Evolutionary conservation across 345 rosid species (phyloP).

Genomic region (Corchorus capsularis): DNA sequence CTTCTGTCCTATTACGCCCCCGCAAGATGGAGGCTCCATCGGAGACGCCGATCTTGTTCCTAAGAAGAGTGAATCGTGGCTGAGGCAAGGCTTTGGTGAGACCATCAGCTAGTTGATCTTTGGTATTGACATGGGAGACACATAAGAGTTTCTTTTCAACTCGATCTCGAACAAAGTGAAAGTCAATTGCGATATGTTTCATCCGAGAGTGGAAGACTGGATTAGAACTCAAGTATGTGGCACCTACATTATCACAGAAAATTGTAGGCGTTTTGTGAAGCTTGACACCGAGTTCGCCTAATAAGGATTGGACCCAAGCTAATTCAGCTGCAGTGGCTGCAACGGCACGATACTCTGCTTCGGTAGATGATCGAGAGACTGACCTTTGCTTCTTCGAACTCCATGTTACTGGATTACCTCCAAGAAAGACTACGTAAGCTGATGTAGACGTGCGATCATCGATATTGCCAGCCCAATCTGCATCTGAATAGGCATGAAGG

Average conservation of each 20-base stretch:
- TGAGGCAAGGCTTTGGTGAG: too few relatives aligned
- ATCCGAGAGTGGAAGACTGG: too few relatives aligned
- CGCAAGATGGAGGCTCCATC: too few relatives aligned
- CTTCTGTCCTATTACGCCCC: too few relatives aligned
- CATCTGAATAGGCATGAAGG: background rate
- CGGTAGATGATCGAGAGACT: background rate
- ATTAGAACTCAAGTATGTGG: too few relatives aligned
- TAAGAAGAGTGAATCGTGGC: too few relatives aligned
- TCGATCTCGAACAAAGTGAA: too few relatives aligned
- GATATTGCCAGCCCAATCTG: background rate
- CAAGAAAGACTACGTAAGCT: background rate
- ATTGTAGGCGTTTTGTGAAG: background rate
- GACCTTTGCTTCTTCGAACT: background rate
- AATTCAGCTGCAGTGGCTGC: background rate
- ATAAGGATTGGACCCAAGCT: background rate
- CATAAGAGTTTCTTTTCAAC: too few relatives aligned
- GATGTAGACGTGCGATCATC: background rate
- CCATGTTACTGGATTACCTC: background rate
- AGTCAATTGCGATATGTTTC: too few relatives aligned
- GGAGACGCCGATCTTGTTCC: too few relatives aligned
- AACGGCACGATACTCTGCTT: background rate
- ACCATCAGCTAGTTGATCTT: too few relatives aligned
- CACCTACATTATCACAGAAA: background rate
- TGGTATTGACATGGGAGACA: too few relatives aligned
- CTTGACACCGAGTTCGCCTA: background rate